Evolutionary conservation across 306 rosid species (phyloP).

Genomic region (Macrotyloma uniflorum): DNA sequence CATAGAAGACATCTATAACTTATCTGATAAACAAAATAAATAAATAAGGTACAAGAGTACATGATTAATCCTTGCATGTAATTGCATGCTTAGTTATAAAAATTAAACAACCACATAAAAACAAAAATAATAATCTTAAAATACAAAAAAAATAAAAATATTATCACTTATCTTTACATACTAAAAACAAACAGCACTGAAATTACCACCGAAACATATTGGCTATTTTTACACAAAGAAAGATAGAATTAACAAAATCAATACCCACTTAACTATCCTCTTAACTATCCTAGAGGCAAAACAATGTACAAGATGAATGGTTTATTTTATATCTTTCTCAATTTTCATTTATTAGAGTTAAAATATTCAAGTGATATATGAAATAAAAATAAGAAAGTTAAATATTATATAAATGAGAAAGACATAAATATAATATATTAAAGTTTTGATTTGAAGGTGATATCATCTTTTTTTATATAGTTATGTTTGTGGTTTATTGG

Average conservation of each 20-base stretch:
- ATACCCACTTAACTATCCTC: background rate
- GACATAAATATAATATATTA: no score
- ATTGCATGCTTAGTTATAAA: background rate
- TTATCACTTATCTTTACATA: background rate
- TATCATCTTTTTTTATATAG: no score
- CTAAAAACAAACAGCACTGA: background rate
- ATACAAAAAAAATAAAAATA: background rate
- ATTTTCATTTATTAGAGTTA: no score
- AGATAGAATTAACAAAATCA: background rate
- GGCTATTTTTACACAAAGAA: background rate
- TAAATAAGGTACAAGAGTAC: background rate
- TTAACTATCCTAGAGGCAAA: background rate
- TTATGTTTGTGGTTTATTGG: no score
- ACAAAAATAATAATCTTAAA: background rate
- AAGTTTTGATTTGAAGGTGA: no score
- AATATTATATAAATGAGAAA: no score
- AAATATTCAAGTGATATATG: no score
- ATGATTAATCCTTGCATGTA: background rate
- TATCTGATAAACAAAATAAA: background rate
- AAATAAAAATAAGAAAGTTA: no score
- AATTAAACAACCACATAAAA: background rate
- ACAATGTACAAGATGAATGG: background rate
- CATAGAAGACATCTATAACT: background rate
- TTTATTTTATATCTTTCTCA: background rate
- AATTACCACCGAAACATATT: background rate